Evolutionary conservation across 352 stramenopile genomes (phyloP), one percentile per base, ranked within the genome.

Genomic region (Phytophthora sp.): DNA sequence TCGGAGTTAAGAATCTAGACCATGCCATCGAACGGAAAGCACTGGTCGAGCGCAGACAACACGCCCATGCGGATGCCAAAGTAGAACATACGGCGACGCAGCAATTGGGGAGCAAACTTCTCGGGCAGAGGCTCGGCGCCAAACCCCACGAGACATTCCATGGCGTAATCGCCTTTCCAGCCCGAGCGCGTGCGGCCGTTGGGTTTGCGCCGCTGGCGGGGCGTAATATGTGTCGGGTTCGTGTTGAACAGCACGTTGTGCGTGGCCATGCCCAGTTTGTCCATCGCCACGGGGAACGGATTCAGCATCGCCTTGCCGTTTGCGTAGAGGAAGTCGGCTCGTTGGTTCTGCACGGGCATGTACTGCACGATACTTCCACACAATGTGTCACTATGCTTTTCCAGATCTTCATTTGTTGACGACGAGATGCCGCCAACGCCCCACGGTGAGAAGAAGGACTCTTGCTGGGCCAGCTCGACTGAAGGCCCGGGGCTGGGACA

Each of bases 361-460:
- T 82, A 91, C 46, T 91, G 82, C 46, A 79, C 76, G 67, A 89
- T 86, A 57, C 72, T 88, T 11, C 82, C 81, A 24, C 84, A 90
- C 5, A 90, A 55, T 7, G 81, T 86, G 41, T 85, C 74, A 13
- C 65, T 70, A 42, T 92, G 81, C 2, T 76, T 60, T 6, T 66
- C 49, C 51, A 88, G 61, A 62, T 90, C 84, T 15, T 66, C 27
- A 38, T 83, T 84, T 20, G 79, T 56, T 9, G 66, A 64, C 1
- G 76, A 82, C 18, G 80, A 75, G 15, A 90, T 70, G 26, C 71
- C 74, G 11, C 74, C 76, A 8, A 85, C 73, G 1, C 79, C 76
- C 76, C 75, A 89, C 1, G 82, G 82, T 8, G 80, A 90, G 62
- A 91, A 91, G 18, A 74, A 73, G 27, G 87, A 93, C 15, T 74